These are phyloP conservation scores for Emericellopsis atlantica DNA, from an alignment of 2,329 filamentous ascomycete genomes.

Conservation along the genomic window DNA sequence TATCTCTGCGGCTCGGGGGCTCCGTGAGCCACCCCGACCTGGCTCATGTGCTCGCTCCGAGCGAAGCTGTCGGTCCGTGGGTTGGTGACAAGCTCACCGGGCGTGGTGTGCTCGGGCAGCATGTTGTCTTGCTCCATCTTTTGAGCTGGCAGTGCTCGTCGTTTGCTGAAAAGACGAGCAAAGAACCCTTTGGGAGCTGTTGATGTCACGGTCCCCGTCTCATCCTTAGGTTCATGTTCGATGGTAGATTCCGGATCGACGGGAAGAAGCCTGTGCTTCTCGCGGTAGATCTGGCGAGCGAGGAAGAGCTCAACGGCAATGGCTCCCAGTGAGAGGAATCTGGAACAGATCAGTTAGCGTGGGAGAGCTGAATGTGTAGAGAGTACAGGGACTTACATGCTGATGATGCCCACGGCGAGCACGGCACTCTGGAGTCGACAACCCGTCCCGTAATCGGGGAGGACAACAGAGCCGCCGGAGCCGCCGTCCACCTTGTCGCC, in stretches of 20 bases:
- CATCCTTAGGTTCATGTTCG: constrained; percentile 19
- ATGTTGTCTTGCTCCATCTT: constrained; percentile 13
- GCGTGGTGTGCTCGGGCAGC: constrained; percentile 26
- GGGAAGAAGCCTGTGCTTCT: constrained; percentile 54
- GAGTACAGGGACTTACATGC: constrained; percentile 40
- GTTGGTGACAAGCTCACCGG: constrained; percentile 21
- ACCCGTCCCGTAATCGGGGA: constrained; percentile 37
- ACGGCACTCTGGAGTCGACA: constrained; percentile 67
- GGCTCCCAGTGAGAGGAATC: constrained; percentile 35
- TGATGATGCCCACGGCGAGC: constrained; percentile 68
- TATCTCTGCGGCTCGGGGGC: too few species aligned
- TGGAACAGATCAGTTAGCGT: neutral
- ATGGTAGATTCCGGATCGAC: constrained; percentile 45
- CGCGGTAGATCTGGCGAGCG: constrained; percentile 58
- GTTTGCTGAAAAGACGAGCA: constrained; percentile 17
- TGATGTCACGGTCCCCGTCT: too few species aligned
- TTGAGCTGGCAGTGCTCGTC: constrained; percentile 6
- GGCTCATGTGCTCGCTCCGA: constrained; percentile 17
- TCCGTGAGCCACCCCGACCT: too few species aligned
- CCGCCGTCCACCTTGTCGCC: constrained; percentile 35
- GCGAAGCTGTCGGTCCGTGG: constrained; percentile 26
- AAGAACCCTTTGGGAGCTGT: neutral
- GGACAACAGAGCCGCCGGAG: constrained; percentile 28
- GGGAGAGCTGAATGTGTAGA: neutral
- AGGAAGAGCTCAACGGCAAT: constrained; percentile 57